Evolutionary conservation across 2,329 filamentous ascomycete species (phyloP).

Genomic region (Dryadomyces quercus-mongolicae): DNA sequence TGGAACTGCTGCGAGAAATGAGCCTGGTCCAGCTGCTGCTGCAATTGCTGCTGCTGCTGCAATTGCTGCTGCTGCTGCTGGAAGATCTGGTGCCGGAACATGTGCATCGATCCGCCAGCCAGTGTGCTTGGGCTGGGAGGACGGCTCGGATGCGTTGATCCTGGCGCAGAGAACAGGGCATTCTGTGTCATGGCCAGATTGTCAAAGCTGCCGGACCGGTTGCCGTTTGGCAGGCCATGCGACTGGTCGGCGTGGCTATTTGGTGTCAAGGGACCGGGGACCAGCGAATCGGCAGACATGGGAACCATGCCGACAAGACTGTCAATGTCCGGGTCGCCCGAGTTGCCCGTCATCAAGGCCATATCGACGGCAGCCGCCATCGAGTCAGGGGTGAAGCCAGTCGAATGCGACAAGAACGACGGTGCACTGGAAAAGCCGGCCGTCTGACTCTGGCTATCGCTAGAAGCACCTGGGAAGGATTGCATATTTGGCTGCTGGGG

Average conservation of each 20-base stretch:
- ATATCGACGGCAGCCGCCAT: constrained; percentile 13
- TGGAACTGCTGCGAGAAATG: constrained; percentile 36
- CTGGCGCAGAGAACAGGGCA: constrained; percentile 54
- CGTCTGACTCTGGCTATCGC: constrained; percentile 7
- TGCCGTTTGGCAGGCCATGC: constrained; percentile 38
- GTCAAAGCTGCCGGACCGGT: constrained; percentile 53
- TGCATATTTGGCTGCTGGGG: constrained; percentile 24
- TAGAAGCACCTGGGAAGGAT: constrained; percentile 17
- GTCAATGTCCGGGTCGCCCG: constrained; percentile 12
- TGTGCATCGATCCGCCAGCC: constrained; percentile 31
- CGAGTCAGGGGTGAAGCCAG: constrained; percentile 13
- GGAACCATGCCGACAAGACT: constrained; percentile 11
- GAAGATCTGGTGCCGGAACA: constrained; percentile 23
- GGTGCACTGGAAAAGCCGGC: constrained; percentile 14
- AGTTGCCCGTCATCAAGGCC: constrained; percentile 11
- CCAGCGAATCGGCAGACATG: constrained; percentile 2
- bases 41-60: constrained; percentile 19
- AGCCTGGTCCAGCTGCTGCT: constrained; percentile 14
- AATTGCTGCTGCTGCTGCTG: constrained; percentile 19
- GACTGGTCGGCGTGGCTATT: constrained; percentile 51
- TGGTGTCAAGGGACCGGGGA: constrained; percentile 50
- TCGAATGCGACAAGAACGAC: constrained; percentile 26
- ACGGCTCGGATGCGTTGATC: constrained; percentile 62
- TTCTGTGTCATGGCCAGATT: constrained; percentile 46
- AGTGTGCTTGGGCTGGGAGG: constrained; percentile 58